phyloP scores from a whole-genome alignment of 2,329 filamentous ascomycete genomes.

The Rhynchosporium secalis region DNA sequence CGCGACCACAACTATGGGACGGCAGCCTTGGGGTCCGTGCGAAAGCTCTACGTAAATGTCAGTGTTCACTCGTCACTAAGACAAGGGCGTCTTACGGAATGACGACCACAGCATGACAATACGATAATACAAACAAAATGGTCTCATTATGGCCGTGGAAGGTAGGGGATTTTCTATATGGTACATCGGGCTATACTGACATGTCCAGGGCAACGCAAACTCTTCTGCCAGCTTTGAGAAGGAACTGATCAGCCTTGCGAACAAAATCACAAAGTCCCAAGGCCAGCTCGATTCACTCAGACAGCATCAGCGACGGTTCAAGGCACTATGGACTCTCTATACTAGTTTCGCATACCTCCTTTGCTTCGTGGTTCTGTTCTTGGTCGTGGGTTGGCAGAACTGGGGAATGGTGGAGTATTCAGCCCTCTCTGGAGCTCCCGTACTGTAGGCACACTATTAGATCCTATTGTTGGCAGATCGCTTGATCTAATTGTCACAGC shows the following conservation, averaged over 20 bases:
- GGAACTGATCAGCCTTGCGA: constrained; percentile 75
- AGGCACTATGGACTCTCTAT: constrained; percentile 87
- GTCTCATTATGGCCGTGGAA: constrained; percentile 86
- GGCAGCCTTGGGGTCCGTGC: constrained; percentile 8
- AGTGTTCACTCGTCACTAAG: constrained; percentile 2
- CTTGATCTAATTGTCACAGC: constrained; percentile 46
- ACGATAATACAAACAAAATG: constrained; percentile 51
- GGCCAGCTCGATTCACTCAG: constrained; percentile 72
- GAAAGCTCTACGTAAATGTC: not conserved
- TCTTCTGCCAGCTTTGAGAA: constrained; percentile 94
- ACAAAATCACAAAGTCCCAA: constrained; percentile 76
- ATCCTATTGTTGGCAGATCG: not conserved
- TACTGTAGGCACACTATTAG: constrained; percentile 57
- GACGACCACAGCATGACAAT: constrained; percentile 1
- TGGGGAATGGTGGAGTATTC: constrained; percentile 78
- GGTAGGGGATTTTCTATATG: constrained; percentile 48
- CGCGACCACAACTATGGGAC: not conserved
- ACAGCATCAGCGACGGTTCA: constrained; percentile 72
- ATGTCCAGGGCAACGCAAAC: constrained; percentile 66
- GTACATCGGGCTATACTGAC: constrained; percentile 18
- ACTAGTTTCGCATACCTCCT: constrained; percentile 88
- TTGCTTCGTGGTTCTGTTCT: constrained; percentile 74
- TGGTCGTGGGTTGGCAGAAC: constrained; percentile 82
- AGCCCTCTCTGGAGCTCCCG: constrained; percentile 73
- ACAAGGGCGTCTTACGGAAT: not conserved